These are phyloP conservation scores for Aureobasidium lini DNA, from an alignment of 2,329 filamentous ascomycete genomes.

Conservation along the genomic window DNA sequence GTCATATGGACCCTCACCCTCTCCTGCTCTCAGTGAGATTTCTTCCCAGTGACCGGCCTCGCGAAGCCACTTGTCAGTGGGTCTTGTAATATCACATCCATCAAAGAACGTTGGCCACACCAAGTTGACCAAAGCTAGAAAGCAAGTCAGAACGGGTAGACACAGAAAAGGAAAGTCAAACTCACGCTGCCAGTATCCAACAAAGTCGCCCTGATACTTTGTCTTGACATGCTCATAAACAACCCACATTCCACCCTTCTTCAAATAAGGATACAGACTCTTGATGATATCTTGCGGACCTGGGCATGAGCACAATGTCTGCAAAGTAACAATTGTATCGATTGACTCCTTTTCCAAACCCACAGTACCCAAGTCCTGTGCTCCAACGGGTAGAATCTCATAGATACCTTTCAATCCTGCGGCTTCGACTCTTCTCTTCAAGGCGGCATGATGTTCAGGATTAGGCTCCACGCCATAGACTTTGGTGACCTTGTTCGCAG, in stretches of 20 bases:
- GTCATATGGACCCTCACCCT: slow-evolving; percentile 28
- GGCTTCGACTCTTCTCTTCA: slow-evolving; percentile 42
- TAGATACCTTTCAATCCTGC: slow-evolving; percentile 52
- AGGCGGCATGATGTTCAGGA: slow-evolving; percentile 40
- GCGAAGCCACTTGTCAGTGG: slow-evolving; percentile 30
- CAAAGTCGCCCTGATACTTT: slow-evolving; percentile 26
- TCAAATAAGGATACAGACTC: slow-evolving; percentile 51
- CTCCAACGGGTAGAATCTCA: slow-evolving; percentile 55
- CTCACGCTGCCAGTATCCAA: slow-evolving; percentile 30
- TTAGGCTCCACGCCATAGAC: slow-evolving; percentile 62
- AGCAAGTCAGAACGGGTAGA: not conserved
- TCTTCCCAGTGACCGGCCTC: slow-evolving; percentile 28
- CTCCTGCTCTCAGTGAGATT: slow-evolving; percentile 24
- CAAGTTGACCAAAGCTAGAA: slow-evolving; percentile 24
- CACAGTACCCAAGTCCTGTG: slow-evolving; percentile 47
- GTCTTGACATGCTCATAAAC: slow-evolving; percentile 54
- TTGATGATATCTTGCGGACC: slow-evolving; percentile 49
- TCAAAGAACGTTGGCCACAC: slow-evolving; percentile 30
- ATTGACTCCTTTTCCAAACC: slow-evolving; percentile 45
- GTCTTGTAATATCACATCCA: slow-evolving; percentile 28
- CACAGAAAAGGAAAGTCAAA: not conserved
- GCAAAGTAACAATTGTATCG: slow-evolving; percentile 52
- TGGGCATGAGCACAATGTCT: slow-evolving; percentile 59
- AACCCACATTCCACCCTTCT: slow-evolving; percentile 56
- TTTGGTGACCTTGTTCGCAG: slow-evolving; percentile 27